phyloP scores from a whole-genome alignment of 148 eudicot species.

The Hydrangea macrophylla region DNA sequence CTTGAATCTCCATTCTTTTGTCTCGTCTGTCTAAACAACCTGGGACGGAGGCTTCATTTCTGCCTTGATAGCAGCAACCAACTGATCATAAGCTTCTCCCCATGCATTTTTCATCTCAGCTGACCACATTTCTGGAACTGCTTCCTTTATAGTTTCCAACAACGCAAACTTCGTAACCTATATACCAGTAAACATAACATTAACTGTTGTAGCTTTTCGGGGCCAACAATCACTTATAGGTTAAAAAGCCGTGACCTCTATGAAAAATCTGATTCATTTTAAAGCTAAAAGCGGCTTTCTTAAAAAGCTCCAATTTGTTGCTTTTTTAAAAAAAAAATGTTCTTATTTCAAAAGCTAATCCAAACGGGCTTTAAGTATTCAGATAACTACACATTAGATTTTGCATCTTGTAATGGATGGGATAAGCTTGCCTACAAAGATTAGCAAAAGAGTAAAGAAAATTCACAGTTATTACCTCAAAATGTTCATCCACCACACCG shows the following conservation, averaged over 20 bases:
- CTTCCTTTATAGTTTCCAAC: constrained; percentile 77
- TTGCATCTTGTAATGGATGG: too few relatives aligned
- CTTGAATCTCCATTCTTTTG: neutral
- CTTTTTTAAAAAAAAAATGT: too few relatives aligned
- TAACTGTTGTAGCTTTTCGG: too few relatives aligned
- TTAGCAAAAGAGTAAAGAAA: neutral
- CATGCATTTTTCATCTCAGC: constrained; percentile 83
- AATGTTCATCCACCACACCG: constrained; percentile 87
- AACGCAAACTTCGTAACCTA: constrained; percentile 84
- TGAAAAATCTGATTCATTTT: too few relatives aligned
- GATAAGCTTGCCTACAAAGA: neutral
- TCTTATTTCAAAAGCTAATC: too few relatives aligned
- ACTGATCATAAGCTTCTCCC: constrained; percentile 74
- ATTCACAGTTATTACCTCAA: constrained; percentile 50
- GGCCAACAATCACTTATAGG: too few relatives aligned
- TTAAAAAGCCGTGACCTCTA: too few relatives aligned
- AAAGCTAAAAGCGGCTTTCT: too few relatives aligned
- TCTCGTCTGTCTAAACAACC: neutral
- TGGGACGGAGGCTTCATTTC: constrained; percentile 52
- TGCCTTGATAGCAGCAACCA: constrained; percentile 75
- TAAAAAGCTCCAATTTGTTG: too few relatives aligned
- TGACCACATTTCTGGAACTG: constrained; percentile 89
- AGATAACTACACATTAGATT: too few relatives aligned
- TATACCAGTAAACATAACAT: neutral
- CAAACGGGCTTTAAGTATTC: too few relatives aligned